Evolutionary conservation across 2,329 filamentous ascomycete genomes (phyloP), one percentile per base, ranked within the genome.

Genomic region (Nemania abortiva): DNA sequence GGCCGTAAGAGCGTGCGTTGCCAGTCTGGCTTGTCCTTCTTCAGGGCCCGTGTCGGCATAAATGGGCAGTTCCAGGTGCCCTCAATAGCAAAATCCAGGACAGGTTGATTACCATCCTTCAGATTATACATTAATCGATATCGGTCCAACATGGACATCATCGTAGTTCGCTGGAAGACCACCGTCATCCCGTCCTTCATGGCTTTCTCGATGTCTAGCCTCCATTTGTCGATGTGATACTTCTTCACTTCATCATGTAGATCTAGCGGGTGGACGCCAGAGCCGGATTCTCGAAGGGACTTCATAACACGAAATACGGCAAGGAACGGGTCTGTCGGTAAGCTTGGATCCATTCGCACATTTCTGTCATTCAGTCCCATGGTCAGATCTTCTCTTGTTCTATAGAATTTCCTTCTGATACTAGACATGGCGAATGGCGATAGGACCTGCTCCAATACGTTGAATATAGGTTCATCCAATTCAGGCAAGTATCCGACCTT

Each of bases 141-240:
- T 29, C 58, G 58, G 58, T 61, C 58, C 20, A 61, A 42, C 58
- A 61, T 52, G 47, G 58, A 61, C 31, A 61, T 61, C 45, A 61
- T 61, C 58, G 52, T 29, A 52, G 58, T 61, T 29, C 58, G 58
- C 58, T 61, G 58, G 31, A 61, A 61, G 47, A 47, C 29, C 7
- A 31, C 47, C 20, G 27, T 29, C 2, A 39, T 10, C 29, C 20
- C 47, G 45, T 61, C 58, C 45, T 52, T 15, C 3, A n/a, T 20
- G 31, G 47, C 45, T 20, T 58, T 58, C 37, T 58, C 22, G 6
- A 37, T 52, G 52, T 55, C 50, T 55, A 45, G 60, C 27, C 20
- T 47, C 49, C 39, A 55, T 63, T 63, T 50, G 22, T 63, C 37
- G n/a, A 24, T 29, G 11, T 47, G 24, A 47, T 54, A 6, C 27